Evolutionary conservation across 371 early-diverging fungal genomes (phyloP), one percentile per base, ranked within the genome.

Genomic region (Blakeslea trispora): DNA sequence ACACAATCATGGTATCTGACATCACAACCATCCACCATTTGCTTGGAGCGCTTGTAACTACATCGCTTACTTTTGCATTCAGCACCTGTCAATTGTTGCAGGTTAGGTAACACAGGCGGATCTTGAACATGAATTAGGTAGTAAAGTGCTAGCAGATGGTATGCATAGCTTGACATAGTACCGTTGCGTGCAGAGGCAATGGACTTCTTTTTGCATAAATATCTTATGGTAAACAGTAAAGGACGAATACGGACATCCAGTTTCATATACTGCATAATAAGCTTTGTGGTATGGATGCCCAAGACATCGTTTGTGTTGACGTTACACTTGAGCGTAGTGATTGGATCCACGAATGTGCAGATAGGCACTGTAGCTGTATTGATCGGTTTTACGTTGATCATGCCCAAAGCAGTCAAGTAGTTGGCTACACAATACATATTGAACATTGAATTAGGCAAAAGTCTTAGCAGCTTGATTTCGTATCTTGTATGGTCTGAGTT

Each of bases 291-390:
- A 46, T 79, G 68, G 23, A 86, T 60, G 8, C 82, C 84, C 31
- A 85, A 58, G 5, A 63, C 61, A 62, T 81, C 76, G 57, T 82
- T 74, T 55, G 81, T 69, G 53, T 79, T 85, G 50, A 84, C 68
- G 45, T 87, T 85, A 22, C 84, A 82, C 0, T 64, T 63, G 42
- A 72, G 45, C 11, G 66, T 46, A 22, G 66, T 57, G 24, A 73
- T 65, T 0, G 86, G 86, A 43, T 89, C 89, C 49, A 61, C 70
- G 49, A 87, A 86, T 61, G 85, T 88, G 71, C 83, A 84, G 19
- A 89, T 85, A 0, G 87, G 87, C 1, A 89, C 87, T 43, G 64
- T 77, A 0, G 87, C 66, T 1, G 18, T 21, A 0, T 49, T 46
- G 21, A 74, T 60, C 9, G 71, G 45, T 15, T 44, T 8, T 2